A percentile compares a stretch with the other conserved stretches of the same genome.
phyloP scores from a whole-genome alignment of 2,329 filamentous ascomycete genomes.

The Mycosphaerella arachidis region DNA sequence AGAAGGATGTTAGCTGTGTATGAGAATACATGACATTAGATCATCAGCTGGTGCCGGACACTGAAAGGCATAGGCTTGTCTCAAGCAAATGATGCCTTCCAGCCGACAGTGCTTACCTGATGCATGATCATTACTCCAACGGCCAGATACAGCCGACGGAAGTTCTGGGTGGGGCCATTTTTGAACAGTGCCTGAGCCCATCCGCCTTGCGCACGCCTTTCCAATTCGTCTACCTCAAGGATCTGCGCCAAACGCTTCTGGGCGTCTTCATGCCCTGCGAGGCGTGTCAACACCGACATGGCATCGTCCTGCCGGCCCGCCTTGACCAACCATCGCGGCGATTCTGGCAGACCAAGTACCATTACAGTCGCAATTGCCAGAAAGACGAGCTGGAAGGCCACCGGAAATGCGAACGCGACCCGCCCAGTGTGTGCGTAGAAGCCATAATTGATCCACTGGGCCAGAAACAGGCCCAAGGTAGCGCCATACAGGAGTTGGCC shows the following conservation, averaged over 20 bases:
- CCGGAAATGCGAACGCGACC: slow-evolving; percentile 47
- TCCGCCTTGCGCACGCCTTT: slow-evolving; percentile 35
- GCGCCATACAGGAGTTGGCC: slow-evolving; percentile 49
- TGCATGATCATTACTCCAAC: slow-evolving; percentile 8
- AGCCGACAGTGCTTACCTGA: neutral
- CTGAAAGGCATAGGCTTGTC: too few relatives aligned
- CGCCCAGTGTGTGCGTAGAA: slow-evolving; percentile 33
- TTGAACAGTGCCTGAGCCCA: slow-evolving; percentile 54
- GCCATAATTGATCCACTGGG: slow-evolving; percentile 50
- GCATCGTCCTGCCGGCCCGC: slow-evolving; percentile 13
- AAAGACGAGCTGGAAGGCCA: slow-evolving; percentile 29
- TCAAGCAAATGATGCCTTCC: too few relatives aligned
- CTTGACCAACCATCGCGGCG: slow-evolving; percentile 16
- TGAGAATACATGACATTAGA: too few relatives aligned
- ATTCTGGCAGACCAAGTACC: slow-evolving; percentile 14
- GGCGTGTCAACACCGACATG: slow-evolving; percentile 44
- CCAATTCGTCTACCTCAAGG: slow-evolving; percentile 4
- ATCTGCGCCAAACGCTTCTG: slow-evolving; percentile 44
- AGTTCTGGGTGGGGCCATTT: slow-evolving; percentile 60
- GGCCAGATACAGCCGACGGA: slow-evolving; percentile 43
- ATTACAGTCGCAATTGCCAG: slow-evolving; percentile 33
- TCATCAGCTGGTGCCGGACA: too few relatives aligned
- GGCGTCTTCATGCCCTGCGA: slow-evolving; percentile 47
- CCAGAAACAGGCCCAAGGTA: slow-evolving; percentile 35
- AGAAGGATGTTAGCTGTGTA: too few relatives aligned